Base-by-base conservation (phyloP, 2,329 filamentous ascomycete species). In the Penicillium sclerotigenum region DNA sequence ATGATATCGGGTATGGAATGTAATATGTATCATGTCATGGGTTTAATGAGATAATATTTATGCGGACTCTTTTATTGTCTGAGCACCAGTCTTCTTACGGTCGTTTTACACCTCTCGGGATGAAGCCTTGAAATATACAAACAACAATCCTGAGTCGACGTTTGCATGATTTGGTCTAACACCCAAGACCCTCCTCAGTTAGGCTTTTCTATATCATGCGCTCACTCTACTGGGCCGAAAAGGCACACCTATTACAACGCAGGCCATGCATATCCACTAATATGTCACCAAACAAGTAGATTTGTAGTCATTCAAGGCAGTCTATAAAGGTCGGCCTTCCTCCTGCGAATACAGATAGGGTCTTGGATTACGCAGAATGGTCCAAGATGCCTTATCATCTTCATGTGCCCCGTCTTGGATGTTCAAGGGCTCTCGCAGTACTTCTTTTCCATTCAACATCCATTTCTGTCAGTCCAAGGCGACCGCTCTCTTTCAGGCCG, bases 381-480 rank as follows among this genome's bases (percentile, higher is more conserved):
- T 14, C 29, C 11, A 31, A 31, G 29, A 13, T n/a, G n/a, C n/a
- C n/a, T 31, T 65, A 0, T 58, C 60, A 58, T 65, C 45, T 36
- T 60, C 55, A 49, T 65, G 49, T 8, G 29, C 58, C 9, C 60
- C 60, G 18, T 26, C 54, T 56, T 62, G 54, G 41, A 40, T 49
- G 9, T 31, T 45, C 14, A 67, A 49, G 4, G 62, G 60, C 47
- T 60, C 53, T 38, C 47, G 54, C 11, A 69, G 55, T 31, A 67
- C 11, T 5, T 31, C n/a, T 31, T 31, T 13, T 65, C 66, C 59
- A 69, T 33, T 68, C 29, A 31, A 31, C 11, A 31, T 31, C 29
- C 11, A 14, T 31, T 14, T 5, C 4, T 31, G 4, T 13, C 5
- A 13, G 13, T 29, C 11, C 29, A 31, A 13, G 11, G 11, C 29